phyloP scores from a whole-genome alignment of 2,329 filamentous ascomycete species.

The Aspergillus flavus region DNA sequence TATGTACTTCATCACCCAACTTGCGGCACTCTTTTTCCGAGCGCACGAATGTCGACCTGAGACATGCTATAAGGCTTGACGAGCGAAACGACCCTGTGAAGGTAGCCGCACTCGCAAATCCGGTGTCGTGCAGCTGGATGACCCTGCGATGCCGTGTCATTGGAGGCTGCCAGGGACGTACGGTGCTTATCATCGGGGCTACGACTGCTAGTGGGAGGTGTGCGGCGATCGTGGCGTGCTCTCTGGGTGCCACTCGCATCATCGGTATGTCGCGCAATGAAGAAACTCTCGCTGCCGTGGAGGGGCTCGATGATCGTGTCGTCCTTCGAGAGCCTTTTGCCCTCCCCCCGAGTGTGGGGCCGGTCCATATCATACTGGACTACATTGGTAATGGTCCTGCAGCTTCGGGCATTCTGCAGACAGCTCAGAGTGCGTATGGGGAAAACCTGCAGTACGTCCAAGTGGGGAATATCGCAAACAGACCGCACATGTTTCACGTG shows the following conservation, averaged over 20 bases:
- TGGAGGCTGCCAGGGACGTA: conserved; percentile 6
- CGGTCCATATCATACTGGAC: conserved; percentile 5
- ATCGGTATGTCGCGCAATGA: conserved; percentile 3
- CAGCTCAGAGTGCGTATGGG: neutral
- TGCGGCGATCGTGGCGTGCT: conserved; percentile 5
- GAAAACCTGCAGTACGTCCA: conserved; percentile 7
- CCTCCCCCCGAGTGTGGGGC: neutral
- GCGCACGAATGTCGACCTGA: neutral
- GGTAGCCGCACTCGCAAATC: neutral
- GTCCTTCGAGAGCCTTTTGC: neutral
- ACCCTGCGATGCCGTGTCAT: conserved; percentile 4
- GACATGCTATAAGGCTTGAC: neutral
- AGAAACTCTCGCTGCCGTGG: conserved; percentile 1
- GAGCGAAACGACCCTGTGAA: neutral
- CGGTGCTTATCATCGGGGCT: conserved; percentile 6
- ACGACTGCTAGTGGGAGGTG: conserved; percentile 6
- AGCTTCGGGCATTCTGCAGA: neutral
- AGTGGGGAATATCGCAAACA: neutral
- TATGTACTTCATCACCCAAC: conserved; percentile 4
- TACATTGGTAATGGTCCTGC: conserved; percentile 4
- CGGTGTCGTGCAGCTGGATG: conserved; percentile 7
- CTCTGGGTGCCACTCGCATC: conserved; percentile 4
- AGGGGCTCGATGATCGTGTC: conserved; percentile 5
- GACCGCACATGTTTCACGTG: neutral
- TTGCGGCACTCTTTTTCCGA: neutral